Evolutionary conservation across 768 basidiomycete genomes (phyloP).

Genomic region (Cystofilobasidium macerans): DNA sequence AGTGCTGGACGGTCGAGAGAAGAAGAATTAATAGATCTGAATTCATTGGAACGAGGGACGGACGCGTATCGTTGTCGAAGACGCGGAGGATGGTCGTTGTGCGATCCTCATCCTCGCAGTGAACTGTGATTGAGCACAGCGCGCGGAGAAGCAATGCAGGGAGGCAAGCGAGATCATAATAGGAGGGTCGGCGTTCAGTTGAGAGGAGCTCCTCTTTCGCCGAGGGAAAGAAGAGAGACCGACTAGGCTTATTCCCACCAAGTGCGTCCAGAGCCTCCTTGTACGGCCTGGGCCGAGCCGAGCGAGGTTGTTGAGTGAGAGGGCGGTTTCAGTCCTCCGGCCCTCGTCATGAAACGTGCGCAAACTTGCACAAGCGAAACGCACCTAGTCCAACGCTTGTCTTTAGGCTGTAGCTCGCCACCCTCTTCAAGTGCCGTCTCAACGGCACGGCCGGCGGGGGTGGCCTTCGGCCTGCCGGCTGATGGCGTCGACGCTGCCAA

Average conservation of each 20-base stretch:
- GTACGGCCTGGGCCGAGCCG: not conserved
- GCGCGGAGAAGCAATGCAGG: too few relatives aligned
- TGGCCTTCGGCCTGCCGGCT: not conserved
- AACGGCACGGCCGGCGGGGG: not conserved
- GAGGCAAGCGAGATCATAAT: not conserved
- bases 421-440: not conserved
- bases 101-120: not conserved
- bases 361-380: not conserved
- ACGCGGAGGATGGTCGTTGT: slow-evolving; percentile 4
- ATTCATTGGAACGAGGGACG: not conserved
- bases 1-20: not conserved
- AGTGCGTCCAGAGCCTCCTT: not conserved
- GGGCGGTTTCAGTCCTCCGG: too few relatives aligned
- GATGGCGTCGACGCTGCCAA: not conserved
- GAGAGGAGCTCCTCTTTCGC: not conserved
- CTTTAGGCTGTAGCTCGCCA: not conserved
- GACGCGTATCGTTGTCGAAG: slow-evolving; percentile 8
- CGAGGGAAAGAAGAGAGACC: too few relatives aligned
- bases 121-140: not conserved
- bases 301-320: not conserved
- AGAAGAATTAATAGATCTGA: not conserved
- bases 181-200: too few relatives aligned
- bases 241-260: not conserved
- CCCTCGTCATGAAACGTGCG: too few relatives aligned
- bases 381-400: not conserved